Conservation (phyloP, 192 early-diverging fungal genomes). For the Spizellomyces punctatus region DNA sequence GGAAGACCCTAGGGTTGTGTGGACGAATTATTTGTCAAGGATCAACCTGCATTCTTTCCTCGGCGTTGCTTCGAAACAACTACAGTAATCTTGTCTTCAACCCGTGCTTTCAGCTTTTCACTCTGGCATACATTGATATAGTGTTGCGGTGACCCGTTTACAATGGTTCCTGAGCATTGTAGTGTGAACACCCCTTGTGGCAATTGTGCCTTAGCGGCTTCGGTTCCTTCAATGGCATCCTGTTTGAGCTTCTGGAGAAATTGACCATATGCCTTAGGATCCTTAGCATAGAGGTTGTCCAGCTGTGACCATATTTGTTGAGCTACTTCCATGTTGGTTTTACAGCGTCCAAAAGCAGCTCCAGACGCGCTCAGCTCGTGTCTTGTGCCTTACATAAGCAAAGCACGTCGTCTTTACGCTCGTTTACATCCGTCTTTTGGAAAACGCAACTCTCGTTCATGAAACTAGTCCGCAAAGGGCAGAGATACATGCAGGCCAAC, state of each 20-base stretch:
- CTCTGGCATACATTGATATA: constrained; percentile 19
- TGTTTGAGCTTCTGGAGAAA: not conserved
- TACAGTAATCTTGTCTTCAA: not conserved
- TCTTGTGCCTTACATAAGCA: no score
- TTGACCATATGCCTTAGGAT: not conserved
- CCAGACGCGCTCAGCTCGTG: no score
- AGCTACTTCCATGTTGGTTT: no score
- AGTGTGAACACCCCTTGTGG: not conserved
- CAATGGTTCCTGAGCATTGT: not conserved
- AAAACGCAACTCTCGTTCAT: no score
- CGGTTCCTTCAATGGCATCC: not conserved
- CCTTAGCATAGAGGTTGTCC: not conserved
- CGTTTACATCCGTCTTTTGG: no score
- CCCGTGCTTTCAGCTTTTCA: not conserved
- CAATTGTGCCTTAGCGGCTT: not conserved
- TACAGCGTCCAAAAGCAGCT: no score
- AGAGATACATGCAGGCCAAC: no score
- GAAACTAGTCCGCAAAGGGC: no score
- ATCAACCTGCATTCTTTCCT: not conserved
- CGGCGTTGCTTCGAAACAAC: constrained; percentile 10
- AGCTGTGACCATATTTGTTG: not conserved
- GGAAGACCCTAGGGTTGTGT: not conserved
- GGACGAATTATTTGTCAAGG: not conserved
- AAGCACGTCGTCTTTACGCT: no score
- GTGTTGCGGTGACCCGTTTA: not conserved